Base-by-base conservation (phyloP, 2,329 filamentous ascomycete genomes). In the Cephalotrichum gorgonifer region DNA sequence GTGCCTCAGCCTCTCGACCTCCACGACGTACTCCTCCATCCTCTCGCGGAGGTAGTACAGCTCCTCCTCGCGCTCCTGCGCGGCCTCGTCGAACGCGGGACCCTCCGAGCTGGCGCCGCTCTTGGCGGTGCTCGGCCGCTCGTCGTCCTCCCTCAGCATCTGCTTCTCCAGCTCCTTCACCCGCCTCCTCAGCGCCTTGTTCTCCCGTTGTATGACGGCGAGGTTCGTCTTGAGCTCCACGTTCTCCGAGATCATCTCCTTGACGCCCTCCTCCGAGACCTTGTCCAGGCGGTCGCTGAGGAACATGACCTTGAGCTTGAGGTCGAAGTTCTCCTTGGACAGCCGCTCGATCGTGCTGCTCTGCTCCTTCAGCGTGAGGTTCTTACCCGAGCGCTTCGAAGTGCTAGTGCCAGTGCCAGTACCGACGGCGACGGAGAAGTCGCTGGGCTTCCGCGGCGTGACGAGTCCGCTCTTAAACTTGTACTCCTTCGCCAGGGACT, bases 251-350 rank as follows among this genome's bases (percentile, higher is more conserved):
- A 97, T 95, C 84, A 96, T 94, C 63, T 96, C 91, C 68, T 95
- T 95, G 63, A 98, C 85, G 54, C 90, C 89, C 67, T 97, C 91
- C 63, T 97, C 91, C 2, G 90, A 96, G 39, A 94, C 78, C 61
- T 91, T 93, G 65, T 95, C 89, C 20, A 98, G 71, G 2, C 91
- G 86, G 64, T 97, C 88, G 59, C 91, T 94, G 44, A 98, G 76
- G 61, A 96, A 98, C 74, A 96, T 94, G 55, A 97, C 93, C 63
- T 95, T 94, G 66, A 97, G 82, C 67, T 97, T 96, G 49, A 97
- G 71, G 62, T 96, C 91, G 62, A 97, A 98, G 55, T 98, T 98
- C 64, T 98, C 93, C 67, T 98, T 98, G 52, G 88, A 94, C 2
- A 97, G 75, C 51, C 90, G 83, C 65, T 98, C 93, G 54, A 98